These are phyloP conservation scores for Tilletia horrida DNA, from an alignment of 1,284 basidiomycete genomes.

Conservation along the genomic window DNA sequence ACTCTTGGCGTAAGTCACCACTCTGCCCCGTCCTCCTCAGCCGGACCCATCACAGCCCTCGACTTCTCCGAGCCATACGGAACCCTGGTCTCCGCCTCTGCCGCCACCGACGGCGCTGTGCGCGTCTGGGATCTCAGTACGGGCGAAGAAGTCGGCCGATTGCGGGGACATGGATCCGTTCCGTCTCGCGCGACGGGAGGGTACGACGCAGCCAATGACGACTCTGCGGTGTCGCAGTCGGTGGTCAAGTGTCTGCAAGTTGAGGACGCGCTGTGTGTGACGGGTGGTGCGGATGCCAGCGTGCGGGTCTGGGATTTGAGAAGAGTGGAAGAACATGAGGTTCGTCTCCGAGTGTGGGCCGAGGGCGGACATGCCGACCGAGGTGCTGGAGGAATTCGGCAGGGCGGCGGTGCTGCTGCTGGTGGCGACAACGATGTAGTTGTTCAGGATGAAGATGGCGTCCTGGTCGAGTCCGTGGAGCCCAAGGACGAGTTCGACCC, in stretches of 20 bases:
- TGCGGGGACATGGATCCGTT: slow-evolving; percentile 39
- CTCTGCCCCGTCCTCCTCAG: slow-evolving; percentile 56
- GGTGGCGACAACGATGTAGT: not conserved
- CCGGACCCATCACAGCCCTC: slow-evolving; percentile 71
- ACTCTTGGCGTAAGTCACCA: slow-evolving; percentile 70
- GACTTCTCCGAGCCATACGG: slow-evolving; percentile 98
- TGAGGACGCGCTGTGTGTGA: slow-evolving; percentile 84
- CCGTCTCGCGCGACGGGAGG: not conserved
- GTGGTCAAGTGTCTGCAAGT: slow-evolving; percentile 87
- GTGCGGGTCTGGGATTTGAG: slow-evolving; percentile 57
- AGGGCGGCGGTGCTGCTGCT: slow-evolving; percentile 23
- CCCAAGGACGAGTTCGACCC: slow-evolving; percentile 56
- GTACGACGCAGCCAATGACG: not conserved
- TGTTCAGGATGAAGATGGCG: slow-evolving; percentile 57
- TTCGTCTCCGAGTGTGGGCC: slow-evolving; percentile 30
- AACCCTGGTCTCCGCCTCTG: slow-evolving; percentile 68
- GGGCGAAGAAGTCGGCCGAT: slow-evolving; percentile 56
- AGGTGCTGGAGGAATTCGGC: slow-evolving; percentile 20
- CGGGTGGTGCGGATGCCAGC: slow-evolving; percentile 80
- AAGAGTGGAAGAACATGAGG: slow-evolving; percentile 49
- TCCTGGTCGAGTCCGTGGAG: slow-evolving; percentile 19
- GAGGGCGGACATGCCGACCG: not conserved
- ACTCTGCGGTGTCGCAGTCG: slow-evolving; percentile 26
- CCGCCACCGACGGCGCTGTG: slow-evolving; percentile 63
- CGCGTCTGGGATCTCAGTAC: slow-evolving; percentile 81